Percentiles rank a stretch among this genome's conserved stretches.
These are phyloP conservation scores for Arthrinium phaeospermum DNA, from an alignment of 2,329 filamentous ascomycete genomes.

Conservation along the genomic window DNA sequence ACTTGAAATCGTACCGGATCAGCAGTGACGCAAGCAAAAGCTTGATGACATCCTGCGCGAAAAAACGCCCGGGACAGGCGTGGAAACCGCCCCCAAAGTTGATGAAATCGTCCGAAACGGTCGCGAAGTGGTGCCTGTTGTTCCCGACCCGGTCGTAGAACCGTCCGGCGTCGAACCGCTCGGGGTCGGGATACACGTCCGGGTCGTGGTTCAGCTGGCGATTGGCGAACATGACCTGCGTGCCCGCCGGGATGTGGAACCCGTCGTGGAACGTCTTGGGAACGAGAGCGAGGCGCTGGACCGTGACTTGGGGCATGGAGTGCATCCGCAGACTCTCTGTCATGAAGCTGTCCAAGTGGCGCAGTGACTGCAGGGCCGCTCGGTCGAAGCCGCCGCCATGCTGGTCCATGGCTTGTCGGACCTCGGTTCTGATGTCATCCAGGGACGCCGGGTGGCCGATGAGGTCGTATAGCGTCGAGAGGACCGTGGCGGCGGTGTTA, in stretches of 20 bases:
- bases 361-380: background rate
- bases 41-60: slow-evolving; percentile 20
- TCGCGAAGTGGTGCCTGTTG: background rate
- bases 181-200: slow-evolving; percentile 1
- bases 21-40: slow-evolving; percentile 12
- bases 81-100: background rate
- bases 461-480: background rate
- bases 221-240: slow-evolving; percentile 6
- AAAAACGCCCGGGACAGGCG: background rate
- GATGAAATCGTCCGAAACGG: background rate
- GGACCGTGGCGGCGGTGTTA: background rate
- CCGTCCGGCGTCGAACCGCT: background rate
- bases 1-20: slow-evolving; percentile 20
- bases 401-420: background rate
- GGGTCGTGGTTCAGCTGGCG: background rate
- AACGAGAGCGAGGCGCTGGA: slow-evolving; percentile 4
- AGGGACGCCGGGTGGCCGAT: background rate
- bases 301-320: background rate
- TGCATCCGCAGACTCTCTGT: background rate
- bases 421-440: background rate
- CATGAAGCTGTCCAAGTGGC: background rate
- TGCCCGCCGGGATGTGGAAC: slow-evolving; percentile 16
- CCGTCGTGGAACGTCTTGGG: slow-evolving; percentile 14
- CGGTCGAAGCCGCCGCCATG: background rate
- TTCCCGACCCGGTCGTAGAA: background rate